Evolutionary conservation across 2,329 filamentous ascomycete species (phyloP), one percentile per base, ranked within the genome.

Genomic region (Colletotrichum gigasporum): DNA sequence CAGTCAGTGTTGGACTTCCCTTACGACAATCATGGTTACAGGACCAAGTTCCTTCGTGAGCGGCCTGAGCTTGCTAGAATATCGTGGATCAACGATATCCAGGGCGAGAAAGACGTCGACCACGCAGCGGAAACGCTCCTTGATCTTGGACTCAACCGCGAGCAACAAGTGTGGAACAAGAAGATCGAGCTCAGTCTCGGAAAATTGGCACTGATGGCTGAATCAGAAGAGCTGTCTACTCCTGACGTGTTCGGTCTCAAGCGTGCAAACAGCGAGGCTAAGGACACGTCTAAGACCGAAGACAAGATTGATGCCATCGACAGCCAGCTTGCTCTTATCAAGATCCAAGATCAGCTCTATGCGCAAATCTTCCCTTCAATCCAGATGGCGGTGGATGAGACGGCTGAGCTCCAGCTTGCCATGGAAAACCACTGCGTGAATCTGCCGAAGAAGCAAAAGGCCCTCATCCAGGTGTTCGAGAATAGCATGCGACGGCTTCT

Each of bases 11-110:
- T 99, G 55, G 85, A 89, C 70, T 92, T 92, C 63, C 83, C 90
- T 24, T 80, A 88, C 59, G 91, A 94, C 71, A 88, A 89, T 68
- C 79, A 86, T 52, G 80, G 80, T n/a, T 90, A 89, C 71, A 86
- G 97, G 58, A 97, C 93, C 1, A 83, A 84, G 53, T 99, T 94
- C 71, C 83, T 99, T 48, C 88, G 92, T 41, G 89, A 87, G 58
- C 87, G 89, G 67, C 86, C 89, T 0, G 85, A 89, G 66, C 88
- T 93, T 66, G 90, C 90, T 26, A 93, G 93, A 71, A 84, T 99
- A 44, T 90, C 90, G 50, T 99, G 96, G 96, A 97, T 99, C 79
- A 96, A 99, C 74, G 94, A 98, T 73, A 85, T 98, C 7, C 84
- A 89, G 65, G 85, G 87, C 22, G 92, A 96, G 73, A 84, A 89